A percentile compares a stretch with the other conserved stretches of the same genome.
Conservation (phyloP, 345 rosid species). For the Camelina hispida region DNA sequence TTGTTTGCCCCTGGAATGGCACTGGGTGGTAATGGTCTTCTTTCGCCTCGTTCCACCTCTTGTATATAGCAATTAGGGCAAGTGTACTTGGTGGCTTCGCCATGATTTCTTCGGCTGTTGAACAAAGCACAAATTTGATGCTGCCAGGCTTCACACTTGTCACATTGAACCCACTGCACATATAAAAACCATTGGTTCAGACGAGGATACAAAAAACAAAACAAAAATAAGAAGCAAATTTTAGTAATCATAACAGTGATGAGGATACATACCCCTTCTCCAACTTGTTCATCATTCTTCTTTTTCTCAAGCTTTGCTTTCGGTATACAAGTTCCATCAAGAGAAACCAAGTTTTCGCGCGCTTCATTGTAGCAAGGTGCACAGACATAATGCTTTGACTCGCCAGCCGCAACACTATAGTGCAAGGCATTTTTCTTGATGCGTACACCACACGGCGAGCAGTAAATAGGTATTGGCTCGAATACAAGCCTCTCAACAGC, state of each 20-base stretch:
- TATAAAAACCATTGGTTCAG: constrained; percentile 34
- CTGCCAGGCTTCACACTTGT: constrained; percentile 95
- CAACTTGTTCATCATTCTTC: constrained; percentile 89
- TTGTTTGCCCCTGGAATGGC: constrained; percentile 88
- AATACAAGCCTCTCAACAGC: constrained; percentile 88
- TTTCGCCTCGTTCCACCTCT: constrained; percentile 86
- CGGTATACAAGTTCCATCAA: constrained; percentile 61
- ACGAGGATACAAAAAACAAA: background rate
- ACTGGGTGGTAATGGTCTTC: constrained; percentile 82
- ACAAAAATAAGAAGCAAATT: background rate
- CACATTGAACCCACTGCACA: constrained; percentile 99
- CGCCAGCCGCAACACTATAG: constrained; percentile 77
- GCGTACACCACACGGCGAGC: constrained; percentile 88
- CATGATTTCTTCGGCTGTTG: constrained; percentile 90
- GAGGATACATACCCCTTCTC: constrained; percentile 70
- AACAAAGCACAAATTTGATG: constrained; percentile 73
- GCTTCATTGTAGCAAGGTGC: constrained; percentile 80
- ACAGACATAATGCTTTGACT: constrained; percentile 77
- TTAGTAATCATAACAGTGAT: background rate
- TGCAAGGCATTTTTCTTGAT: constrained; percentile 85
- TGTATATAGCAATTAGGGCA: constrained; percentile 87
- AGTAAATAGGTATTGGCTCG: constrained; percentile 89
- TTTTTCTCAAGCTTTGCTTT: constrained; percentile 85
- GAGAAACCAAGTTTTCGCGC: constrained; percentile 65
- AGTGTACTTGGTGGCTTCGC: constrained; percentile 83